A percentile compares a stretch with the other conserved stretches of the same genome.
These are phyloP conservation scores for Phanerochaete sordida DNA, from an alignment of 768 basidiomycete genomes.

Conservation along the genomic window DNA sequence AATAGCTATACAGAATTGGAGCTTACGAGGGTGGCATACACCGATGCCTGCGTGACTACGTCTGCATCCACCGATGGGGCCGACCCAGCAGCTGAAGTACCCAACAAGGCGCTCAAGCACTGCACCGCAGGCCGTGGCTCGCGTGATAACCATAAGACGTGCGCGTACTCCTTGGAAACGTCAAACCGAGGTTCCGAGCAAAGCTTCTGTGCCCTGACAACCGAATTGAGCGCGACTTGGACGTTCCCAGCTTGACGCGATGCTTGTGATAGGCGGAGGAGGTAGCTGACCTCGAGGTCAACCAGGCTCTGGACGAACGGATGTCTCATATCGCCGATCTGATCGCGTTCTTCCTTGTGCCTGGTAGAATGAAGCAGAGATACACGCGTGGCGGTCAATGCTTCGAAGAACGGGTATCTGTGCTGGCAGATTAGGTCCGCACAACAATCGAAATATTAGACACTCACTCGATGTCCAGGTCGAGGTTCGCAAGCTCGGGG, in stretches of 20 bases:
- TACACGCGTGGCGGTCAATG: constrained; percentile 74
- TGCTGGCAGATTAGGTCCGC: too few species aligned
- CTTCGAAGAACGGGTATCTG: constrained; percentile 76
- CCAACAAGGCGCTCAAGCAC: constrained; percentile 48
- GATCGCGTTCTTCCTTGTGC: constrained; percentile 67
- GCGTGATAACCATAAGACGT: constrained; percentile 84
- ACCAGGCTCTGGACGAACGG: constrained; percentile 49
- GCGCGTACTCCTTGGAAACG: constrained; percentile 79
- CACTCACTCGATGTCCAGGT: constrained; percentile 64
- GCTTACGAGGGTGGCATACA: constrained; percentile 5
- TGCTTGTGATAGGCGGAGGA: constrained; percentile 65
- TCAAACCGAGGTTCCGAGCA: constrained; percentile 43
- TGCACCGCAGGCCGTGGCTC: constrained; percentile 85
- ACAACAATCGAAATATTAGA: too few species aligned
- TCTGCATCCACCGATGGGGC: constrained; percentile 9
- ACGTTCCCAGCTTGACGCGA: constrained; percentile 65
- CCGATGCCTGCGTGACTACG: neutral
- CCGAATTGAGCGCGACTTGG: constrained; percentile 85
- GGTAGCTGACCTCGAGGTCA: constrained; percentile 63
- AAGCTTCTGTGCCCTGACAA: constrained; percentile 70
- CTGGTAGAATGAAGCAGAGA: constrained; percentile 74
- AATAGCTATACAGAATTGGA: neutral
- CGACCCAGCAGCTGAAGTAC: neutral
- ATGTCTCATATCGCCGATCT: constrained; percentile 67
- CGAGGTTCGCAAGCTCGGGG: constrained; percentile 41